Conservation (phyloP, 129 eudicot genomes). For the Chrysanthemum lavandulifolium region DNA sequence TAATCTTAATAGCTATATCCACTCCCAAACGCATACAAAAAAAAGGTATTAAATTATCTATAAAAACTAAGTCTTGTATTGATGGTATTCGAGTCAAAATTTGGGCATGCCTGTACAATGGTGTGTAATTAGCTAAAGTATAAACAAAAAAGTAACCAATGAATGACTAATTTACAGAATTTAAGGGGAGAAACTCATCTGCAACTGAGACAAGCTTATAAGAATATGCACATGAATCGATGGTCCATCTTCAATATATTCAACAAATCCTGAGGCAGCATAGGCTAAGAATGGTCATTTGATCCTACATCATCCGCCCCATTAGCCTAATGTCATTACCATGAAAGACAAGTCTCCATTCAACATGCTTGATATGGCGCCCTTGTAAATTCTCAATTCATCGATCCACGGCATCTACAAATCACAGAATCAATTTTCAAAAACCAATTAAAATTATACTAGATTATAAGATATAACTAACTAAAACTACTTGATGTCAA, state of each 20-base stretch:
- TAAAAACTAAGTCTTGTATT: slow-evolving; percentile 20
- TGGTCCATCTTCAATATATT: slow-evolving; percentile 29
- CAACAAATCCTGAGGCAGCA: slow-evolving; percentile 29
- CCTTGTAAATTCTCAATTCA: slow-evolving; percentile 55
- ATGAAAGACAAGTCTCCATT: background rate
- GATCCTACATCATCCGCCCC: slow-evolving; percentile 7
- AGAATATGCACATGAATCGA: slow-evolving; percentile 47
- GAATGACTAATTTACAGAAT: slow-evolving; percentile 56
- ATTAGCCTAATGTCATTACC: slow-evolving; percentile 12
- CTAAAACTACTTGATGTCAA: background rate
- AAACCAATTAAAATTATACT: background rate
- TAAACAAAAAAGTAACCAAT: slow-evolving; percentile 29
- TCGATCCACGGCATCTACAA: slow-evolving; percentile 91
- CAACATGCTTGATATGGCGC: slow-evolving; percentile 5
- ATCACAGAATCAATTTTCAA: slow-evolving; percentile 13
- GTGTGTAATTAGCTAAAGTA: slow-evolving; percentile 21
- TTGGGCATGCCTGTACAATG: slow-evolving; percentile 49
- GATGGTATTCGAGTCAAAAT: slow-evolving; percentile 23
- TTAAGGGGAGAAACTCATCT: slow-evolving; percentile 96
- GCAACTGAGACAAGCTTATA: slow-evolving; percentile 83
- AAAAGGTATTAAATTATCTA: slow-evolving; percentile 6
- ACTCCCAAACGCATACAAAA: slow-evolving; percentile 30
- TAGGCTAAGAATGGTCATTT: slow-evolving; percentile 7
- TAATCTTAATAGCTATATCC: slow-evolving; percentile 15
- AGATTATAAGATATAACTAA: background rate